A percentile compares a stretch with the other conserved stretches of the same genome.
These are phyloP conservation scores for Tetrahymena malaccensis DNA, from an alignment of 73 alveolate species.

Conservation along the genomic window DNA sequence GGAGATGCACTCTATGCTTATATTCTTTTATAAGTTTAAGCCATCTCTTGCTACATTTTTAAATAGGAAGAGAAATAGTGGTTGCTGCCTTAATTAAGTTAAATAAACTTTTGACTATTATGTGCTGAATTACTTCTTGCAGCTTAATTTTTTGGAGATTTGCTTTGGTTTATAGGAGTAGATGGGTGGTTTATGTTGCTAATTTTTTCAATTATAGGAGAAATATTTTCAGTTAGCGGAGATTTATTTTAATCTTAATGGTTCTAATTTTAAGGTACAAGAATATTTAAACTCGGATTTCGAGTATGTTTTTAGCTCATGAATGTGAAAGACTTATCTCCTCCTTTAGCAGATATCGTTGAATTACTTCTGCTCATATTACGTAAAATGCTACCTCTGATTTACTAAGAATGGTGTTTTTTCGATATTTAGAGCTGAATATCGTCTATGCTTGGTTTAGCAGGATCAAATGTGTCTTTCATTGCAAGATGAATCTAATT, in stretches of 20 bases:
- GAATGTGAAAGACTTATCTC: neutral
- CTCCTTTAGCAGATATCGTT: neutral
- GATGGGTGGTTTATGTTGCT: neutral
- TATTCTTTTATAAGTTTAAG: neutral
- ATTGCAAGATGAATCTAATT: neutral
- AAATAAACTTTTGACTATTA: neutral
- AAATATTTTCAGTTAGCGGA: neutral
- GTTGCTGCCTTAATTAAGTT: neutral
- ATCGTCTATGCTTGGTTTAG: neutral
- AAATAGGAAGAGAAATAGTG: neutral
- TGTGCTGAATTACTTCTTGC: neutral
- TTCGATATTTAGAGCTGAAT: neutral
- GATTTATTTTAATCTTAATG: neutral
- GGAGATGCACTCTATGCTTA: neutral
- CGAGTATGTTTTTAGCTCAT: neutral
- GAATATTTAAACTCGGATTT: neutral
- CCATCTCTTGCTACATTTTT: neutral
- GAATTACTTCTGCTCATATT: neutral
- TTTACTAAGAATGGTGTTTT: neutral
- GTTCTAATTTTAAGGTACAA: neutral
- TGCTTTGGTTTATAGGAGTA: neutral
- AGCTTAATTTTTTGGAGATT: neutral
- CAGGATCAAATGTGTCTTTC: neutral
- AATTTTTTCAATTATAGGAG: neutral
- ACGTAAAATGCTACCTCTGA: neutral